Base-by-base conservation (phyloP, 768 basidiomycete genomes). In the Mycena leptocephala region DNA sequence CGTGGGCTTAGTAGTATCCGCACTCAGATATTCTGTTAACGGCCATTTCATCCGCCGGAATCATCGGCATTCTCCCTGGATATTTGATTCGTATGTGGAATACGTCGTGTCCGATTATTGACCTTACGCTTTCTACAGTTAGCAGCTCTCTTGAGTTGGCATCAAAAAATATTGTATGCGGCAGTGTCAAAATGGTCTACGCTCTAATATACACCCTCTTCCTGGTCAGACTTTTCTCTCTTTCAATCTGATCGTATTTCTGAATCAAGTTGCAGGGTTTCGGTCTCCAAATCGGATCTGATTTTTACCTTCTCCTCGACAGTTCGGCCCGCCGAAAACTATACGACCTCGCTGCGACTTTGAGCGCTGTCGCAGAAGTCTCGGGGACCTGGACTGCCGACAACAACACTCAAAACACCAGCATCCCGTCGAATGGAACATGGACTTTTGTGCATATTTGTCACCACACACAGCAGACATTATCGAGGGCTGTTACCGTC, bases 41-140 rank as follows among this genome's bases (percentile, higher is more conserved):
- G 3, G 95, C 97, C 4, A 94, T 98, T 73, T 97, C 97, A 0
- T 96, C 95, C 10, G 90, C 96, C 64, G 93, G 93, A 30, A 95
- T 97, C 70, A 95, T 97, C 37, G 93, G 95, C 43, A 96, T 98
- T 75, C 89, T 97, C 56, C 96, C 96, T n/a, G 96, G 95, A 1
- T 97, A 94, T 84, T 89, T 96, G 63, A 95, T 96, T 74, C 83
- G 95, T 95, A 82, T 73, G 93, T 86, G 14, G 56, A 48, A 53
- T 41, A 39, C 41, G 33, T 66, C 48, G 28, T 24, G 33, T 30
- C 41, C 55, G 62, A 22, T 35, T 41, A 62, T 37, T 30, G 43
- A 65, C 72, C 53, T 79, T 71, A 79, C 73, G 18, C 48, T 39
- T 64, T 72, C 24, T 61, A 35, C 71, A 86, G 95, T 96, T 79